phyloP scores from a whole-genome alignment of 129 eudicot genomes.

The Helianthus tuberosus region DNA sequence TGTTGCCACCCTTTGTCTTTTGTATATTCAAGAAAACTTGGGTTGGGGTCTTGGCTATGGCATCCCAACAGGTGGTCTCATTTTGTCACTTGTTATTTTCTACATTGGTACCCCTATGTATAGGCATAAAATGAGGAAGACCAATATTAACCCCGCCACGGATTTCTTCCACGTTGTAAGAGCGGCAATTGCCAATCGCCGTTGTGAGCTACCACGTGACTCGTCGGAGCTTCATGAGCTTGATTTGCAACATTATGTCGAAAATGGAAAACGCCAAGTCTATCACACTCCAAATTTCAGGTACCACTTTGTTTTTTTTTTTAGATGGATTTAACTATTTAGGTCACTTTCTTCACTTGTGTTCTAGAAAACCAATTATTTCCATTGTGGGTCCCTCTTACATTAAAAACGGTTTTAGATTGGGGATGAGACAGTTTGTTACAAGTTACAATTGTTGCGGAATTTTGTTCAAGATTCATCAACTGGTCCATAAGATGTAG shows the following conservation, averaged over 20 bases:
- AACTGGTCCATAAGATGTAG: conserved; percentile 23
- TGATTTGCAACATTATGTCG: conserved; percentile 52
- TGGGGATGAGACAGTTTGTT: conserved; percentile 35
- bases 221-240: conserved; percentile 65
- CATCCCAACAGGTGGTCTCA: conserved; percentile 74
- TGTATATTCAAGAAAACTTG: conserved; percentile 88
- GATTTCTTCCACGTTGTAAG: conserved; percentile 53
- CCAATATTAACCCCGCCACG: conserved; percentile 47
- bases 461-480: conserved; percentile 29
- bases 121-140: conserved; percentile 70
- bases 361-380: background rate
- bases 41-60: conserved; percentile 97
- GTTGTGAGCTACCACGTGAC: conserved; percentile 43
- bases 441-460: conserved; percentile 13
- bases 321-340: background rate
- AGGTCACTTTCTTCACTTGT: background rate
- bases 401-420: background rate
- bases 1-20: conserved; percentile 71
- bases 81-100: conserved; percentile 64
- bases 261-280: conserved; percentile 54
- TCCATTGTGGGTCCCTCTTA: conserved; percentile 1
- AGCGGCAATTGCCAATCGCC: conserved; percentile 60
- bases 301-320: conserved; percentile 29
- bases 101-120: conserved; percentile 84
- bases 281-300: conserved; percentile 67